These are phyloP conservation scores for Sugiyamaella japonica DNA, from an alignment of 1,139 yeast species.

Conservation along the genomic window DNA sequence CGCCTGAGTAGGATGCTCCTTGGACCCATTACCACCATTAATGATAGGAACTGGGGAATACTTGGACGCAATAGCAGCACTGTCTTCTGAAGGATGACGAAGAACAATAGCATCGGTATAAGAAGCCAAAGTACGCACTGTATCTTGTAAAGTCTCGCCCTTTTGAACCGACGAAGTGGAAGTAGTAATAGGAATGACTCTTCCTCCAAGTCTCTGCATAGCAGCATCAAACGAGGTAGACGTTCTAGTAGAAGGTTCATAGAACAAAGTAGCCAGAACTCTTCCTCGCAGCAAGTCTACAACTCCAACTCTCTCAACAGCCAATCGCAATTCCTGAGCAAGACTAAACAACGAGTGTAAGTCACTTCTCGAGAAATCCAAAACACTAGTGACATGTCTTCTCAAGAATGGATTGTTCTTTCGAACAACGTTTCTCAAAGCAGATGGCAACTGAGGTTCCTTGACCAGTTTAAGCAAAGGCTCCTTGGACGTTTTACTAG, in stretches of 20 bases:
- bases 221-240: constrained; percentile 97
- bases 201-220: constrained; percentile 99
- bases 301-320: constrained; percentile 95
- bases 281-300: constrained; percentile 88
- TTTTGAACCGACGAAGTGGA: constrained; percentile 89
- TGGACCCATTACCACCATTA: constrained; percentile 96
- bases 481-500: constrained; percentile 37
- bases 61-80: constrained; percentile 93
- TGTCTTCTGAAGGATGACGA: constrained; percentile 92
- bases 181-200: constrained; percentile 85
- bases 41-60: constrained; percentile 96
- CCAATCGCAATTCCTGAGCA: constrained; percentile 97
- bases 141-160: constrained; percentile 98
- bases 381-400: constrained; percentile 83
- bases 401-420: constrained; percentile 81
- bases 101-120: constrained; percentile 96
- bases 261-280: constrained; percentile 90
- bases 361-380: constrained; percentile 81
- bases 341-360: constrained; percentile 91
- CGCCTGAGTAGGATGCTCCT: constrained; percentile 99
- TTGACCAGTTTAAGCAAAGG: constrained; percentile 67
- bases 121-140: constrained; percentile 90
- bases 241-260: constrained; percentile 98
- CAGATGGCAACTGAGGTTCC: constrained; percentile 54
- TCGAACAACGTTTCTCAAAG: constrained; percentile 63